phyloP scores from a whole-genome alignment of 371 early-diverging fungal genomes.

The Syncephalastrum racemosum region DNA sequence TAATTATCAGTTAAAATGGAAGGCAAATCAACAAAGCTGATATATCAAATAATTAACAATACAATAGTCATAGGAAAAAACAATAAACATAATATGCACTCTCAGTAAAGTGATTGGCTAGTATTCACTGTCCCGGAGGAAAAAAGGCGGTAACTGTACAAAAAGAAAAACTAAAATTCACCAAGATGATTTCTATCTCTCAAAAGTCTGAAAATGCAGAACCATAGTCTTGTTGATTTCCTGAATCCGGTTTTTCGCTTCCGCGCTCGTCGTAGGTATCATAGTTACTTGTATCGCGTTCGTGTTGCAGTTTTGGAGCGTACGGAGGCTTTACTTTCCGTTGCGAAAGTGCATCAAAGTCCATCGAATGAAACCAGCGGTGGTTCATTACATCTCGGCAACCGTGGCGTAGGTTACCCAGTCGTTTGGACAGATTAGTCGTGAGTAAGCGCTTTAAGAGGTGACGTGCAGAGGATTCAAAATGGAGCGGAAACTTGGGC shows the following conservation, averaged over 20 bases:
- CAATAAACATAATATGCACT: not conserved
- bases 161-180: conserved; percentile 5
- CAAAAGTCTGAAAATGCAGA: too few relatives aligned
- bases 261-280: conserved; percentile 83
- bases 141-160: conserved; percentile 1
- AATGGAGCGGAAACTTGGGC: conserved; percentile 67
- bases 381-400: conserved; percentile 87
- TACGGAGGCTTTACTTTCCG: conserved; percentile 84
- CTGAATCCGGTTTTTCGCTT: not conserved
- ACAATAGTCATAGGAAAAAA: conserved; percentile 1
- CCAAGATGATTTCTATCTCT: too few relatives aligned
- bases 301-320: conserved; percentile 74
- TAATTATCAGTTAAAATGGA: too few relatives aligned
- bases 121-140: not conserved
- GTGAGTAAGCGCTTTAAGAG: conserved; percentile 84
- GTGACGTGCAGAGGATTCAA: conserved; percentile 84
- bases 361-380: conserved; percentile 91
- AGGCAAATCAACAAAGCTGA: not conserved
- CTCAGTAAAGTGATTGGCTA: too few relatives aligned
- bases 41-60: not conserved
- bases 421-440: conserved; percentile 82
- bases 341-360: conserved; percentile 78
- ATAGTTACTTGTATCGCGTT: conserved; percentile 91
- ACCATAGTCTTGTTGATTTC: too few relatives aligned
- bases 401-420: conserved; percentile 87